These are phyloP conservation scores for Xylariaceae sp. DNA, from an alignment of 2,329 filamentous ascomycete genomes.

Conservation along the genomic window DNA sequence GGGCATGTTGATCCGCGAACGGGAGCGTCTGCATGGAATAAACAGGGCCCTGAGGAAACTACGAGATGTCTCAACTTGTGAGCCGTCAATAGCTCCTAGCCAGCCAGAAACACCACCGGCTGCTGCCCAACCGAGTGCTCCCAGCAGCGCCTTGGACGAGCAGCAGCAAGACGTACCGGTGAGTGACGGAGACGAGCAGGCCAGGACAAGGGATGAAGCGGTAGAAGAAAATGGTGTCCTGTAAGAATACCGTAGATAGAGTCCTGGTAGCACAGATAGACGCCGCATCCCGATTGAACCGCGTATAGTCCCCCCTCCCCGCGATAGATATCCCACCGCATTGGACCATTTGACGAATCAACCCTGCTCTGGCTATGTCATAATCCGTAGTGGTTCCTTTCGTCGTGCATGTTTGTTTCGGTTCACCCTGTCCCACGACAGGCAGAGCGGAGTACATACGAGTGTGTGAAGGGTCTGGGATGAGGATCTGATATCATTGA, in stretches of 20 bases:
- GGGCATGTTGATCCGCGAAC: conserved; percentile 74
- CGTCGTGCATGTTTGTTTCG: not conserved
- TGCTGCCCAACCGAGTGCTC: not conserved
- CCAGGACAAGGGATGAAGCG: conserved; percentile 21
- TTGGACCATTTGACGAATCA: too few relatives aligned
- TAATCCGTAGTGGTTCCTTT: conserved; percentile 2
- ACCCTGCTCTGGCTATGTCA: too few relatives aligned
- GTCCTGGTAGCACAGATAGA: conserved; percentile 7
- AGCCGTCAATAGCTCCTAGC: not conserved
- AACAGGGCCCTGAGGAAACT: conserved; percentile 68
- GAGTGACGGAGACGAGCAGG: conserved; percentile 11
- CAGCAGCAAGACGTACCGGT: not conserved
- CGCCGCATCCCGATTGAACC: not conserved
- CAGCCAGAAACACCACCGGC: not conserved
- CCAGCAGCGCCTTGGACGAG: not conserved
- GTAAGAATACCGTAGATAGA: conserved; percentile 12
- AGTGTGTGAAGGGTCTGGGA: too few relatives aligned
- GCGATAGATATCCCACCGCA: too few relatives aligned
- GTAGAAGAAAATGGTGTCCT: conserved; percentile 20
- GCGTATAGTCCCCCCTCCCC: not conserved
- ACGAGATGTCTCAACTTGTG: conserved; percentile 27
- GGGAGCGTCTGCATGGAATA: conserved; percentile 73
- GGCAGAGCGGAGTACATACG: too few relatives aligned
- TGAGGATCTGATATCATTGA: too few relatives aligned
- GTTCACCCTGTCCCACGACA: not conserved